These are phyloP conservation scores for Parathielavia hyrcaniae DNA, from an alignment of 495 filamentous ascomycete species.

Conservation along the genomic window DNA sequence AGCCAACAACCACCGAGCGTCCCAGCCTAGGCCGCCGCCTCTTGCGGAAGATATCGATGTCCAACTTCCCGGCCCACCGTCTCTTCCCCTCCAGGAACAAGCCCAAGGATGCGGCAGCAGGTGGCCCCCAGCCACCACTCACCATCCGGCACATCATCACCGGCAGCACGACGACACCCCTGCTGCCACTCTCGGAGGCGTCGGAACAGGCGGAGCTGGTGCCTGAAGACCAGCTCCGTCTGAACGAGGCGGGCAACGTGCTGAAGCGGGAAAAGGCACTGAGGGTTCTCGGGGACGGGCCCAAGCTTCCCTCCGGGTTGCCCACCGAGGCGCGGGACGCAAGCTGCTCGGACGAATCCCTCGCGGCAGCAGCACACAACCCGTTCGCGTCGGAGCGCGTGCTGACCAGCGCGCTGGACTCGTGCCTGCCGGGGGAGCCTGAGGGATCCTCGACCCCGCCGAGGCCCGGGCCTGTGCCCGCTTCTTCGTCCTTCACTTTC, in stretches of 20 bases:
- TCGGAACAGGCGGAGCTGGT: background rate
- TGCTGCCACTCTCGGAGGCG: background rate
- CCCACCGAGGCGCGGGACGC: background rate
- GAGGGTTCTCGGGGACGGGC: conserved; percentile 15
- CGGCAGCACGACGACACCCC: background rate
- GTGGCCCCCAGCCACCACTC: background rate
- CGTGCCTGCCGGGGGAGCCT: background rate
- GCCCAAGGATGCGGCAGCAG: too few species aligned
- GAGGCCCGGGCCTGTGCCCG: background rate
- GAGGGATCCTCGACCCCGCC: background rate
- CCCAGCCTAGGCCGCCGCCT: background rate
- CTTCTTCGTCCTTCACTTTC: too few species aligned
- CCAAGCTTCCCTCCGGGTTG: background rate
- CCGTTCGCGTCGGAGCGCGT: conserved; percentile 17
- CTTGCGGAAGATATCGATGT: conserved; percentile 8
- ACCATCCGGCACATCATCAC: conserved; percentile 3
- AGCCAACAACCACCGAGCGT: too few species aligned
- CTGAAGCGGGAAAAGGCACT: conserved; percentile 20
- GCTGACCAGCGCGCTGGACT: conserved; percentile 12
- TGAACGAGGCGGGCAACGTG: conserved; percentile 20
- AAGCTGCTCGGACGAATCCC: background rate
- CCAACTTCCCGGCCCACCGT: background rate
- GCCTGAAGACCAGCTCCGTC: background rate
- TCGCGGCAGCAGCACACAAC: conserved; percentile 4
- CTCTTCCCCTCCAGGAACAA: conserved; percentile 1